phyloP scores from a whole-genome alignment of 73 alveolate species.

The Strombidium stylifer region DNA sequence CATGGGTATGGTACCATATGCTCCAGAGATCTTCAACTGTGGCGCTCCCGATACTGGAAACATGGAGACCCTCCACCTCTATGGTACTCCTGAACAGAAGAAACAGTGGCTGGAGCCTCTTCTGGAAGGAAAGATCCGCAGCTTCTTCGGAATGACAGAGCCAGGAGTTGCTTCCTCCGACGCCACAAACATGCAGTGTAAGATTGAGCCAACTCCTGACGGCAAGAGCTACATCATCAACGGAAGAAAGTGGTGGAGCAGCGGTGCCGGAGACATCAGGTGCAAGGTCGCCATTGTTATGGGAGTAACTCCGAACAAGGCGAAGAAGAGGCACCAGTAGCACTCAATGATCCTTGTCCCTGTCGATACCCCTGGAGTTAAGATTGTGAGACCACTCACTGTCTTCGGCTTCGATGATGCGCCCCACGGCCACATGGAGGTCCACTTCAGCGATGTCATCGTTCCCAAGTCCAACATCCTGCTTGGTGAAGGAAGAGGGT shows the following conservation, averaged over 20 bases:
- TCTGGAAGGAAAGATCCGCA: constrained; percentile 52
- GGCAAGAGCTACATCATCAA: constrained; percentile 49
- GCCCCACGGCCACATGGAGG: constrained; percentile 75
- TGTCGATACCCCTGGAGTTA: constrained; percentile 44
- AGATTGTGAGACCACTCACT: constrained; percentile 48
- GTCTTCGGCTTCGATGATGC: constrained; percentile 62
- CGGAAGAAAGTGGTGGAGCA: constrained; percentile 71
- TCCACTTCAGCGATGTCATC: constrained; percentile 49
- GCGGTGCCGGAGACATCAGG: constrained; percentile 73
- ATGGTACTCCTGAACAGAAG: no score
- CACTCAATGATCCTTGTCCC: constrained; percentile 69
- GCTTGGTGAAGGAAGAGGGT: constrained; percentile 72
- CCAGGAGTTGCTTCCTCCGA: constrained; percentile 77
- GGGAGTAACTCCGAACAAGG: constrained; percentile 50
- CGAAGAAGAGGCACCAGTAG: constrained; percentile 34
- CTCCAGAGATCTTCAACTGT: no score
- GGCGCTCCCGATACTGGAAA: no score
- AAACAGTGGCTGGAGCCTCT: constrained; percentile 65
- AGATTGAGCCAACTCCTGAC: background rate
- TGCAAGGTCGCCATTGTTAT: constrained; percentile 57
- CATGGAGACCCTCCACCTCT: no score
- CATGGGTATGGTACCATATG: no score
- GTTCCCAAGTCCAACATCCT: constrained; percentile 58
- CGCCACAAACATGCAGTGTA: constrained; percentile 29
- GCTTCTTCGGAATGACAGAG: constrained; percentile 75